phyloP scores from a whole-genome alignment of 768 basidiomycete genomes.

The Lactarius vividus region DNA sequence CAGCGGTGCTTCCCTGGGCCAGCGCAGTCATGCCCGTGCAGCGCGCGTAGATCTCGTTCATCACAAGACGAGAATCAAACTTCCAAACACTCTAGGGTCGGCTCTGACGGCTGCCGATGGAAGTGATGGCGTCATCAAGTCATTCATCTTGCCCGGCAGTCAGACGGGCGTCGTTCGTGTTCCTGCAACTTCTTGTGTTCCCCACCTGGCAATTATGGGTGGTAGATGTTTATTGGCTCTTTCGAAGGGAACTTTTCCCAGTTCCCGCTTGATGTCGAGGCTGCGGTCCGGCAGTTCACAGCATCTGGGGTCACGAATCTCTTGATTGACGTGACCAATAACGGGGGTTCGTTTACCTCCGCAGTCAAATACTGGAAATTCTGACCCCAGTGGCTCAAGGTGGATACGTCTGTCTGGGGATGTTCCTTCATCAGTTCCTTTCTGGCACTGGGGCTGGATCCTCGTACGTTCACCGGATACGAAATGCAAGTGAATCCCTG shows the following conservation, averaged over 20 bases:
- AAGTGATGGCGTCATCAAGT: slow-evolving; percentile 52
- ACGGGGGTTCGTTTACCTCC: slow-evolving; percentile 46
- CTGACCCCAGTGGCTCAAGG: slow-evolving; percentile 33
- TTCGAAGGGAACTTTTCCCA: slow-evolving; percentile 49
- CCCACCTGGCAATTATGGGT: background rate
- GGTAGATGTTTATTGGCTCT: slow-evolving; percentile 59
- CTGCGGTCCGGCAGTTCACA: slow-evolving; percentile 47
- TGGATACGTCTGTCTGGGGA: slow-evolving; percentile 60
- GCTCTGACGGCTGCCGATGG: slow-evolving; percentile 45
- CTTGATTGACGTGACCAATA: slow-evolving; percentile 59
- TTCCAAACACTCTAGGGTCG: slow-evolving; percentile 50
- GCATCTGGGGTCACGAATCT: slow-evolving; percentile 47
- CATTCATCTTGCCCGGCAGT: slow-evolving; percentile 53
- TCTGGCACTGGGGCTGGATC: slow-evolving; percentile 49
- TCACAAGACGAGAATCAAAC: slow-evolving; percentile 39
- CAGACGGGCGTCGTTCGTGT: slow-evolving; percentile 56
- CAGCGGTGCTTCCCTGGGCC: background rate
- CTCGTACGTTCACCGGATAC: slow-evolving; percentile 40
- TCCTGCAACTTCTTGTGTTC: background rate
- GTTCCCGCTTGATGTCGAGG: slow-evolving; percentile 52
- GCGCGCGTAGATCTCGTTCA: background rate
- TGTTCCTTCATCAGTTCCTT: slow-evolving; percentile 58
- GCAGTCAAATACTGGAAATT: background rate
- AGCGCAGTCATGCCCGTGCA: slow-evolving; percentile 36
- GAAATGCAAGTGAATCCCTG: background rate